A percentile compares a stretch with the other conserved stretches of the same genome.
Conservation (phyloP, 2,329 filamentous ascomycete genomes). For the Trichophyton schoenleinii region DNA sequence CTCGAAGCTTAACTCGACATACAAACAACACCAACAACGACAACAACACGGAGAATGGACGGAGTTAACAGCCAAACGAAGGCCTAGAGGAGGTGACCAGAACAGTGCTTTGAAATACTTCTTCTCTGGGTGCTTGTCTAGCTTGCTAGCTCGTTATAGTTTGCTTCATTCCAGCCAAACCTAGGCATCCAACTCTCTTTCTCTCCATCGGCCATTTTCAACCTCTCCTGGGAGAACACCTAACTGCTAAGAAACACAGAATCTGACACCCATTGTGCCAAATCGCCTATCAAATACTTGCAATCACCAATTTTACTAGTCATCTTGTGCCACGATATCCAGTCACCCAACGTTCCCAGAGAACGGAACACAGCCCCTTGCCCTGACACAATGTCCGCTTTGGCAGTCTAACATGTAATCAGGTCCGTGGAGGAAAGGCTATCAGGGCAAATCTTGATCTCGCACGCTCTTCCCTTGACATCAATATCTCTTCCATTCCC, state of each 20-base stretch:
- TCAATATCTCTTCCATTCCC: conserved; percentile 9
- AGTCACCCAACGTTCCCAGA: not conserved
- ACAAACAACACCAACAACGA: not conserved
- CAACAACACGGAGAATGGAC: not conserved
- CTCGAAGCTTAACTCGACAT: not conserved
- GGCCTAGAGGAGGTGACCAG: not conserved
- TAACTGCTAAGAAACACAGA: no score
- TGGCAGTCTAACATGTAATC: not conserved
- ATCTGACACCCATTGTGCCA: no score
- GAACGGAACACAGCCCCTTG: not conserved
- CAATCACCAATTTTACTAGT: no score
- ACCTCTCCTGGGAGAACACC: no score
- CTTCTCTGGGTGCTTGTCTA: not conserved
- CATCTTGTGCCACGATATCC: no score
- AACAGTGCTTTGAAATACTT: not conserved
- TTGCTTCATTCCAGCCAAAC: no score
- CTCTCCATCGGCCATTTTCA: no score
- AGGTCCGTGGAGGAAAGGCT: not conserved
- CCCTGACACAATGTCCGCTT: no score
- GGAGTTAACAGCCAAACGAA: no score
- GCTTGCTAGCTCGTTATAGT: no score
- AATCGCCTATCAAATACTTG: no score
- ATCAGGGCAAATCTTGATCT: not conserved
- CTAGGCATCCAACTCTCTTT: no score
- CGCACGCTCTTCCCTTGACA: conserved; percentile 4